A percentile compares a stretch with the other conserved stretches of the same genome.
phyloP scores from a whole-genome alignment of 495 filamentous ascomycete species.

The Cryomyces minteri region DNA sequence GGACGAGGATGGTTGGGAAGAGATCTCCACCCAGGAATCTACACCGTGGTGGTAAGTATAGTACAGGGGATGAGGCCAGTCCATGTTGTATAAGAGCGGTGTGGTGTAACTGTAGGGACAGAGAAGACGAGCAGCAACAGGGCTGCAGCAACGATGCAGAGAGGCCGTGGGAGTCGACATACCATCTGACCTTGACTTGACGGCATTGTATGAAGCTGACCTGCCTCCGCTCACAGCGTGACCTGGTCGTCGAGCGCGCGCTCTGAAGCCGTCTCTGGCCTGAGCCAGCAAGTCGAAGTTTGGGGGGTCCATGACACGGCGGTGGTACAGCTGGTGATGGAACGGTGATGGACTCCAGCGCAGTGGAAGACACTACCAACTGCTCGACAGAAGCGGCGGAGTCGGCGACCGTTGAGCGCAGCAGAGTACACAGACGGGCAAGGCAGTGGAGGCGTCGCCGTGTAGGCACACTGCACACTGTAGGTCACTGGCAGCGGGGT shows the following conservation, averaged over 20 bases:
- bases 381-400: background rate
- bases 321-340: background rate
- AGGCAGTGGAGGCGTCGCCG: background rate
- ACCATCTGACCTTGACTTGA: slow-evolving; percentile 2
- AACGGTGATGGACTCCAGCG: too few species aligned
- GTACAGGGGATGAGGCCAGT: background rate
- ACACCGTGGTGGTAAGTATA: slow-evolving; percentile 7
- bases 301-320: background rate
- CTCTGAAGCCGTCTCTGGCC: background rate
- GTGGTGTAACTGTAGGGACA: background rate
- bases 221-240: background rate
- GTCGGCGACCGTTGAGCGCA: background rate
- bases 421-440: background rate
- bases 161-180: background rate
- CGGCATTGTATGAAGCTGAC: background rate
- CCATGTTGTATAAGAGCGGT: background rate
- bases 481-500: background rate
- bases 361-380: too few species aligned
- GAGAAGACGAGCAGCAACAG: background rate
- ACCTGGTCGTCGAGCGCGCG: background rate
- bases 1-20: slow-evolving; percentile 84
- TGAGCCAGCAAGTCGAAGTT: background rate
- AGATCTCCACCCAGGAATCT: slow-evolving; percentile 96
- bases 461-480: background rate
- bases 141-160: background rate